phyloP scores from a whole-genome alignment of 805 yeast genomes.

The Pichia membranifaciens region DNA sequence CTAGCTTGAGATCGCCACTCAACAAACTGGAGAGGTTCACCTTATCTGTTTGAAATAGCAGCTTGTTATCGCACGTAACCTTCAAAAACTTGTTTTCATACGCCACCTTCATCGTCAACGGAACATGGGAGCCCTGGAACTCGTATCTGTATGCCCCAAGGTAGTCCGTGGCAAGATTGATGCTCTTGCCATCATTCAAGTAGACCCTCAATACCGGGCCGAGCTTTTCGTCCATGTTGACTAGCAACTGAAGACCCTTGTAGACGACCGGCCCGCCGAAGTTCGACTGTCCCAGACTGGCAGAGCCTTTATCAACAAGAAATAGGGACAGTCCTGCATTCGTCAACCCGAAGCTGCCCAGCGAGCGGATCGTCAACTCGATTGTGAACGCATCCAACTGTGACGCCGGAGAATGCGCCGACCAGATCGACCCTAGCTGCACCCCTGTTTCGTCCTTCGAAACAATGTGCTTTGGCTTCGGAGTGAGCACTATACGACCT shows the following conservation, averaged over 20 bases:
- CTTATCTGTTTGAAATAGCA: constrained; percentile 61
- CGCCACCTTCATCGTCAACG: constrained; percentile 60
- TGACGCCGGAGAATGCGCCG: constrained; percentile 11
- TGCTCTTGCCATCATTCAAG: constrained; percentile 50
- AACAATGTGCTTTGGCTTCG: constrained; percentile 27
- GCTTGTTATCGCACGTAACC: constrained; percentile 65
- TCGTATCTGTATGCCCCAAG: constrained; percentile 31
- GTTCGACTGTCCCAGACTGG: constrained; percentile 32
- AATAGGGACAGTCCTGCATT: constrained; percentile 57
- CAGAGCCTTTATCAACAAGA: constrained; percentile 34
- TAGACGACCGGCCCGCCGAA: constrained; percentile 53
- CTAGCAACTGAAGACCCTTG: constrained; percentile 63
- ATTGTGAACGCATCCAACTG: constrained; percentile 35
- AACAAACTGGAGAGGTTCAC: constrained; percentile 38
- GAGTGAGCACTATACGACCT: constrained; percentile 52
- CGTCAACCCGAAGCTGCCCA: constrained; percentile 44
- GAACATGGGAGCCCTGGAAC: constrained; percentile 66
- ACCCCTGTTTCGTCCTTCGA: constrained; percentile 21
- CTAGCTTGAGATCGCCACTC: constrained; percentile 37
- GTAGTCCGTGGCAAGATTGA: constrained; percentile 22
- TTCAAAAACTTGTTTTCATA: constrained; percentile 44
- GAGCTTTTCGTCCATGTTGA: constrained; percentile 39
- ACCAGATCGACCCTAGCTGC: constrained; percentile 42
- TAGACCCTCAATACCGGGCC: constrained; percentile 53
- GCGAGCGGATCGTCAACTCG: constrained; percentile 58